A percentile compares a stretch with the other conserved stretches of the same genome.
These are phyloP conservation scores for Scutellaria galericulata DNA, from an alignment of 257 asterid genomes.

Conservation along the genomic window DNA sequence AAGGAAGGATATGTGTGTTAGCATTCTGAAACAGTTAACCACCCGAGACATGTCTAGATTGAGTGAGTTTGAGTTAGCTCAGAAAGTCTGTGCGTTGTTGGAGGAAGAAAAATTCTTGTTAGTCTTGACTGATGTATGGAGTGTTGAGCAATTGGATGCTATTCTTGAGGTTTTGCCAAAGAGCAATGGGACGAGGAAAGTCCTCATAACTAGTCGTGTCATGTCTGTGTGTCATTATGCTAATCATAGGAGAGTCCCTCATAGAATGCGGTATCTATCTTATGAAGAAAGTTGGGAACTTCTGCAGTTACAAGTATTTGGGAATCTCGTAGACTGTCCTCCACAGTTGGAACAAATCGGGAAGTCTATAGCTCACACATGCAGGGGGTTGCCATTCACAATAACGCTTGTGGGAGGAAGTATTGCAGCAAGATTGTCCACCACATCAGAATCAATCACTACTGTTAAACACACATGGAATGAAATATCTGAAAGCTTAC, in stretches of 20 bases:
- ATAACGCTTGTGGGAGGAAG: slow-evolving; percentile 22
- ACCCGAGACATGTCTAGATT: not conserved
- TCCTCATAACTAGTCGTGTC: not conserved
- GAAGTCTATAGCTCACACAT: slow-evolving; percentile 24
- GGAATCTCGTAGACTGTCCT: slow-evolving; percentile 26
- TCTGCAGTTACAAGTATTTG: slow-evolving; percentile 13
- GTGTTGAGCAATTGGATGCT: not conserved
- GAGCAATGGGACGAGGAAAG: not conserved
- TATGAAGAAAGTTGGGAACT: slow-evolving; percentile 34
- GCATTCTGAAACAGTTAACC: not conserved
- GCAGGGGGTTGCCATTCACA: slow-evolving; percentile 37
- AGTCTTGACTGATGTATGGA: not conserved
- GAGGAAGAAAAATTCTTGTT: not conserved
- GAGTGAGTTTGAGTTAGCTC: not conserved
- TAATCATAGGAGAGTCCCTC: not conserved
- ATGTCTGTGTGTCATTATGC: not conserved
- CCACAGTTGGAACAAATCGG: slow-evolving; percentile 25
- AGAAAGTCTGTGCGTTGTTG: not conserved
- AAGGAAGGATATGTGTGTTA: not conserved
- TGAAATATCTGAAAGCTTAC: not conserved
- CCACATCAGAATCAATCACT: not conserved
- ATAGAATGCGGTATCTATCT: too few species aligned
- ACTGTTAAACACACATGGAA: not conserved
- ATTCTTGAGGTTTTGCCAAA: not conserved
- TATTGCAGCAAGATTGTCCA: not conserved